Conservation (phyloP, 352 stramenopile species). For the Phytopythium boreale region DNA sequence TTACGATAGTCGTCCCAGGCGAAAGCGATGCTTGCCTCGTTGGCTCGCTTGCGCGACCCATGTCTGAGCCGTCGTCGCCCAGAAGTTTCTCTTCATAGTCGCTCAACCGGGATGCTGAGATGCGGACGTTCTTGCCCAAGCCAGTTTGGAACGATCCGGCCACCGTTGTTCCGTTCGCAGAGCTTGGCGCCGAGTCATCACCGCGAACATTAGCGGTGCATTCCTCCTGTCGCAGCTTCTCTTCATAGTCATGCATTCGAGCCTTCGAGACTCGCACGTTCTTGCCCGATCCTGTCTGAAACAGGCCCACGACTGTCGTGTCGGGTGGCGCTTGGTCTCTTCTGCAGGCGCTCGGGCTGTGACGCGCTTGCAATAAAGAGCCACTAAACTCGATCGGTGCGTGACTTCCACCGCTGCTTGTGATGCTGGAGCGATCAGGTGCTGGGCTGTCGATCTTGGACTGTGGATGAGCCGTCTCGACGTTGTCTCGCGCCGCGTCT, state of each 20-base stretch:
- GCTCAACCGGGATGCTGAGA: constrained; percentile 23
- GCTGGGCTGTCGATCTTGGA: background rate
- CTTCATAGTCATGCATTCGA: constrained; percentile 24
- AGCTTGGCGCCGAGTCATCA: background rate
- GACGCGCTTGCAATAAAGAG: background rate
- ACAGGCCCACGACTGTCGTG: constrained; percentile 6
- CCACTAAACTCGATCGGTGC: background rate
- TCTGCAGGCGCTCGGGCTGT: background rate
- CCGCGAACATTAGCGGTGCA: background rate
- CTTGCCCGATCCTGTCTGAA: constrained; percentile 33
- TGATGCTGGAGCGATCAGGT: background rate
- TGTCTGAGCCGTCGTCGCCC: constrained; percentile 10
- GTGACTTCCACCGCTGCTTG: background rate
- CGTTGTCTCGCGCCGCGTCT: background rate
- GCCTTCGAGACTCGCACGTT: constrained; percentile 25
- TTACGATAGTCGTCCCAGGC: background rate
- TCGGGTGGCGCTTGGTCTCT: background rate
- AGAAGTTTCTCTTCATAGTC: constrained; percentile 21
- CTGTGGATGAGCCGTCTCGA: background rate
- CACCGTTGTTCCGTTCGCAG: background rate
- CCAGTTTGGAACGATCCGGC: constrained; percentile 25
- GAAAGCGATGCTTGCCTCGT: background rate
- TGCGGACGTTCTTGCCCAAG: constrained; percentile 22
- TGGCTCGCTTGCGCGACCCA: background rate
- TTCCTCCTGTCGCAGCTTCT: constrained; percentile 5